A percentile compares a stretch with the other conserved stretches of the same genome.
Conservation (phyloP, 441 rosid genomes). For the Brassica balearica region DNA sequence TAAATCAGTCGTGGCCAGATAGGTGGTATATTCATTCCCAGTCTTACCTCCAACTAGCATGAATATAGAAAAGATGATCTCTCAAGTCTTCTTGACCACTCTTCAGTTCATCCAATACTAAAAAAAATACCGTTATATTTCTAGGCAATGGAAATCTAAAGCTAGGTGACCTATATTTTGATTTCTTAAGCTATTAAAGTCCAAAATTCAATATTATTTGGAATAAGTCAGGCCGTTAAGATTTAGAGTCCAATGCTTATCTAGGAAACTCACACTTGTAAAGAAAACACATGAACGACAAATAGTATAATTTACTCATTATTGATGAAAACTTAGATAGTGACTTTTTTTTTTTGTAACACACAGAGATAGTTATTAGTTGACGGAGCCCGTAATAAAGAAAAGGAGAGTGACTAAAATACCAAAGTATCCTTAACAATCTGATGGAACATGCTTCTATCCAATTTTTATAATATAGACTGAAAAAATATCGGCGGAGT, state of each 20-base stretch:
- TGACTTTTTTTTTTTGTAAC: not conserved
- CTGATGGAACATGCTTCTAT: slow-evolving; percentile 4
- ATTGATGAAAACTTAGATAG: not conserved
- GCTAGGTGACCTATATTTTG: not conserved
- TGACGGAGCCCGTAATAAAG: not conserved
- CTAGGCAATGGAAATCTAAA: not conserved
- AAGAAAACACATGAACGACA: not conserved
- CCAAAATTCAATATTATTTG: not conserved
- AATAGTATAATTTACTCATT: not conserved
- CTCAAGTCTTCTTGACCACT: not conserved
- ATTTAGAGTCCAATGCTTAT: not conserved
- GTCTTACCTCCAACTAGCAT: not conserved
- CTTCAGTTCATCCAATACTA: not conserved
- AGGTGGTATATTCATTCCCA: not conserved
- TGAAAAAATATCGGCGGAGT: slow-evolving; percentile 9
- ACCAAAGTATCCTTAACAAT: slow-evolving; percentile 3
- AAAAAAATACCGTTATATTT: not conserved
- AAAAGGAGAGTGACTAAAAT: slow-evolving; percentile 4
- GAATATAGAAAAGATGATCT: not conserved
- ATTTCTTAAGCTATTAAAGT: not conserved
- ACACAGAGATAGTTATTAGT: not conserved
- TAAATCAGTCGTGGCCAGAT: not conserved
- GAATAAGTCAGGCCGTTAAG: not conserved
- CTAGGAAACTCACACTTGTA: not conserved
- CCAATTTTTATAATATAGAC: not conserved